Percentiles rank a stretch among this genome's conserved stretches.
These are phyloP conservation scores for Saccharum officinarum DNA, from an alignment of 176 grass and related monocot genomes.

Conservation along the genomic window DNA sequence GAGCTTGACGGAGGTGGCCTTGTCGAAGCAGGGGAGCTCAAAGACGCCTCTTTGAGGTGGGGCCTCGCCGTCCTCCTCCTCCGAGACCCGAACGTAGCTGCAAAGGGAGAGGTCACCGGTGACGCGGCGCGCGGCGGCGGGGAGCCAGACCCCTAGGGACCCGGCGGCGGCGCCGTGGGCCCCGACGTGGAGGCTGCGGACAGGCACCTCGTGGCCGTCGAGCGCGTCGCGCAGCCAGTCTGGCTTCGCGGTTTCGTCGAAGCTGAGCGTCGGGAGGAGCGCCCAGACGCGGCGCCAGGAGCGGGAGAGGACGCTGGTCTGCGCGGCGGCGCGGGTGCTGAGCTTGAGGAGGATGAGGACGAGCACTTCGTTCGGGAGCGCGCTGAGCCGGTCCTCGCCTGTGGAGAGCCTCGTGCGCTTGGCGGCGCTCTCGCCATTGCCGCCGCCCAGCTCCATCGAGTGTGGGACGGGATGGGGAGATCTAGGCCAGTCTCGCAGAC, in stretches of 20 bases:
- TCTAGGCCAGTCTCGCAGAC: too few species aligned
- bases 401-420: neutral
- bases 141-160: constrained; percentile 8
- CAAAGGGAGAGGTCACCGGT: neutral
- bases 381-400: neutral
- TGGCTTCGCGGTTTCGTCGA: neutral
- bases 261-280: neutral
- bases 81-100: neutral
- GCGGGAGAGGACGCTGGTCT: neutral
- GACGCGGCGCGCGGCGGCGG: constrained; percentile 16
- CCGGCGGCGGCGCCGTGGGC: neutral
- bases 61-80: neutral
- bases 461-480: neutral
- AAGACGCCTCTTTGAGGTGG: neutral
- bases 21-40: constrained; percentile 11
- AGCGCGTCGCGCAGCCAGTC: neutral
- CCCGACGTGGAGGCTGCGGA: neutral
- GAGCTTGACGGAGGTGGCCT: neutral
- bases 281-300: neutral
- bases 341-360: neutral
- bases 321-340: neutral
- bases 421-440: neutral
- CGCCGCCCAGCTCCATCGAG: neutral
- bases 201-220: neutral
- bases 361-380: neutral